phyloP scores from a whole-genome alignment of 2,329 filamentous ascomycete species.

The Colletotrichum karsti region DNA sequence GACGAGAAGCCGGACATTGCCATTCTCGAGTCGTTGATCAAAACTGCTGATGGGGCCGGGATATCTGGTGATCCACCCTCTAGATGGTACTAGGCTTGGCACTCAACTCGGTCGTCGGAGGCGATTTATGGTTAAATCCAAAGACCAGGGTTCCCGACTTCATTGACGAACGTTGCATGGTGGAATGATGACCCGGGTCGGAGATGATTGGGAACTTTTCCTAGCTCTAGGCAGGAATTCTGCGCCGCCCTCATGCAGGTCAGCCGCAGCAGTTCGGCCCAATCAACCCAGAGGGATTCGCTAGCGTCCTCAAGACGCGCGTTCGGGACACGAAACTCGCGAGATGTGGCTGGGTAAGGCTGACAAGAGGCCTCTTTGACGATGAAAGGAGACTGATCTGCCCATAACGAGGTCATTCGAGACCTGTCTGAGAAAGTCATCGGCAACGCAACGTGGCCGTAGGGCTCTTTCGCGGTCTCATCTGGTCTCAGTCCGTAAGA shows the following conservation, averaged over 20 bases:
- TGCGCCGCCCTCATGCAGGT: conserved; percentile 12
- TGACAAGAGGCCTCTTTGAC: conserved; percentile 20
- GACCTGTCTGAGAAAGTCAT: not conserved
- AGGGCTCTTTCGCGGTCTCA: not conserved
- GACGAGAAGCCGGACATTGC: conserved; percentile 45
- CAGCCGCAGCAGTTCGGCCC: conserved; percentile 8
- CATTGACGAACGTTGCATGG: not conserved
- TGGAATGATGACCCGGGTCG: not conserved
- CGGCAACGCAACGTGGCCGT: not conserved
- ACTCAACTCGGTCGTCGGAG: not conserved
- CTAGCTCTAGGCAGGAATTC: conserved; percentile 9
- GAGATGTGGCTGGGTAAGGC: conserved; percentile 25
- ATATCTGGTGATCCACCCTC: not conserved
- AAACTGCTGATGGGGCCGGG: not conserved
- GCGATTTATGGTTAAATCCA: conserved; percentile 22
- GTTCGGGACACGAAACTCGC: conserved; percentile 8
- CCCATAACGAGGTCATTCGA: not conserved
- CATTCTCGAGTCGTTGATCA: not conserved
- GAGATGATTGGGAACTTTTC: not conserved
- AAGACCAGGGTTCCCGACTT: not conserved
- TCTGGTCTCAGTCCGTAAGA: not conserved
- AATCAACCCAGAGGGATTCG: not conserved
- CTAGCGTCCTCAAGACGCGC: conserved; percentile 17
- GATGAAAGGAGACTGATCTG: not conserved
- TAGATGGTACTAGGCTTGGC: not conserved